Base-by-base conservation (phyloP, 2,329 filamentous ascomycete species). In the Lasiodiplodia citricola region DNA sequence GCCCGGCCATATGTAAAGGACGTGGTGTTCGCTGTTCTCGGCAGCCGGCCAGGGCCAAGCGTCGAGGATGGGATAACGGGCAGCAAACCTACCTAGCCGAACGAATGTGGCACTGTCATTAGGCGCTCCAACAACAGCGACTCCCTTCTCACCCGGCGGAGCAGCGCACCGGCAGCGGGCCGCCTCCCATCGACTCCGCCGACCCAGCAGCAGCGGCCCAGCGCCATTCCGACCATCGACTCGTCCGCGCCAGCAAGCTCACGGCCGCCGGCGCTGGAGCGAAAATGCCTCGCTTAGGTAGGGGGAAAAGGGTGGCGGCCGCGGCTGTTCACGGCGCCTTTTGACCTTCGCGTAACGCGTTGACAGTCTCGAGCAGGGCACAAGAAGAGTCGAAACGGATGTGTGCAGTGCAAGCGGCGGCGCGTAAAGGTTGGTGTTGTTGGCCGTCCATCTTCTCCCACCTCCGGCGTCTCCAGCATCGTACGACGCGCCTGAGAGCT, bases 351-450 rank as follows among this genome's bases (percentile, higher is more conserved):
- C 62, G 47, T 65, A 50, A 55, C 62, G 51, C 51, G 62, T 66
- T 66, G 63, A 66, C 50, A 37, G 31, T 56, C 47, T 50, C 28
- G 60, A 58, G 65, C 67, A 69, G 68, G 62, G 38, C 68, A 70
- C 65, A 70, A 67, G 64, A 70, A 70, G 68, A 65, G 57, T 38
- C 68, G 68, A 56, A 70, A 70, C 58, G 68, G 68, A 23, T 70
- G 68, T 51, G 57, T 68, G 35, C 68, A 70, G 54, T 70, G 68
- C 57, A 70, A 70, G 68, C 54, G 44, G 68, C 55, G 68, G 28
- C 55, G 68, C 25, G 65, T 70, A 62, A 70, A 70, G 68, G 66
- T 70, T 50, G 51, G 62, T 67, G 65, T 67, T 52, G 51, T 18
- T 31, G 62, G 13, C 44, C 37, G 28, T 21, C 23, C 16, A 3